Conservation (phyloP, 768 basidiomycete genomes). For the Hydnomerulius pinastri region DNA sequence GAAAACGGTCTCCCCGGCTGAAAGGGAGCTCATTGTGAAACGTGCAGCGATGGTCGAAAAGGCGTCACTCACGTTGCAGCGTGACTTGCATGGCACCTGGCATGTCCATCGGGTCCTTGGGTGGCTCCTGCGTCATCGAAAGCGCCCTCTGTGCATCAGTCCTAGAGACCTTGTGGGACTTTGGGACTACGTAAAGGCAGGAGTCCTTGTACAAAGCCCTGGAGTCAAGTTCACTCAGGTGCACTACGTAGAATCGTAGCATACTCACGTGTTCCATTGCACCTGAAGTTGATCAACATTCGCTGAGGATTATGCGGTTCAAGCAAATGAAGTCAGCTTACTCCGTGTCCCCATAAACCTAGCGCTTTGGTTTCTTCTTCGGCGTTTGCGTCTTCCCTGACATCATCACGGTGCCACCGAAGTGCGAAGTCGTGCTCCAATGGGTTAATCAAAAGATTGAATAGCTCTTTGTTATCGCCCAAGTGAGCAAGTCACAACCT, state of each 20-base stretch:
- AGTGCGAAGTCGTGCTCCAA: constrained; percentile 63
- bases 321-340: constrained; percentile 32
- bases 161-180: constrained; percentile 60
- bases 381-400: constrained; percentile 53
- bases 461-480: constrained; percentile 48
- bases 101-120: constrained; percentile 64
- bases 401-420: constrained; percentile 81
- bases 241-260: neutral
- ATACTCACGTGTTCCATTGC: constrained; percentile 78
- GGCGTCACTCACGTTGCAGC: constrained; percentile 48
- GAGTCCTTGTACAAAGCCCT: constrained; percentile 70
- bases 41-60: neutral
- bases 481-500: neutral
- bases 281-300: constrained; percentile 41
- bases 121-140: constrained; percentile 53
- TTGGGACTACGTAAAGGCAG: constrained; percentile 72
- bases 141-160: constrained; percentile 57
- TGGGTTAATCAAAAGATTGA: constrained; percentile 78
- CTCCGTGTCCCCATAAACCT: constrained; percentile 63
- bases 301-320: neutral
- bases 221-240: neutral
- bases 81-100: constrained; percentile 60
- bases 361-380: constrained; percentile 65
- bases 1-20: constrained; percentile 77
- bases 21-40: neutral